phyloP scores from a whole-genome alignment of 345 rosid genomes.

The rapeseed (Brassica napus) region Da-Ae NC_063443.1:16851001-16851500 shows the following conservation, averaged over 20 bases:
- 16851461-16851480: slow-evolving; percentile 81
- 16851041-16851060: slow-evolving; percentile 88
- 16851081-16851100: slow-evolving; percentile 98
- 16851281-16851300: slow-evolving; percentile 98
- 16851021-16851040: slow-evolving; percentile 88
- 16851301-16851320: slow-evolving; percentile 95
- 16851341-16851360: slow-evolving; percentile 98
- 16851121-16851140: slow-evolving; percentile 87
- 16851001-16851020: slow-evolving; percentile 96
- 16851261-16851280: slow-evolving; percentile 99
- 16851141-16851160: slow-evolving; percentile 90
- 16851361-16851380: slow-evolving; percentile 83
- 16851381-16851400: slow-evolving; percentile 98
- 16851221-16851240: slow-evolving; percentile 37
- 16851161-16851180: slow-evolving; percentile 36
- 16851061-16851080: slow-evolving; percentile 98
- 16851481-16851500: slow-evolving; percentile 25
- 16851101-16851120: slow-evolving; percentile 98
- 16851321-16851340: slow-evolving; percentile 88
- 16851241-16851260: slow-evolving; percentile 94
- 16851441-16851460: slow-evolving; percentile 61
- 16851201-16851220: slow-evolving; percentile 27
- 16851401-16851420: slow-evolving; percentile 76
- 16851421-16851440: slow-evolving; percentile 89
- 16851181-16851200: slow-evolving; percentile 13